These are phyloP conservation scores for Teratosphaeria gauchensis DNA, from an alignment of 2,329 filamentous ascomycete genomes.

Conservation along the genomic window DNA sequence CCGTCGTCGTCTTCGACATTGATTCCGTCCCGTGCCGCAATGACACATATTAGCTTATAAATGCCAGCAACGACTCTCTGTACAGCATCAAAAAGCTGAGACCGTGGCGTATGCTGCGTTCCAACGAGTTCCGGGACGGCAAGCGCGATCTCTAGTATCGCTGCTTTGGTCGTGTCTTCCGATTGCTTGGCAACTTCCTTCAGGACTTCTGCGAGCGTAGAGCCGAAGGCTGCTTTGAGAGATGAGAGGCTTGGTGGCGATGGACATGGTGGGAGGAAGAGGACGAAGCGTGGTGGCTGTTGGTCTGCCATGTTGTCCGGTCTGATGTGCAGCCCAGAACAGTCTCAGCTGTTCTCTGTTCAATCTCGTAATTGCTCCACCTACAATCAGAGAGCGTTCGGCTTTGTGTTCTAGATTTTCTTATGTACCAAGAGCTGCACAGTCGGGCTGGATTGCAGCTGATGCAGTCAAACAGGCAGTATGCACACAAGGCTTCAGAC, in stretches of 20 bases:
- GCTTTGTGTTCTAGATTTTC: no score
- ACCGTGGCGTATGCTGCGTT: slow-evolving; percentile 40
- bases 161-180: slow-evolving; percentile 25
- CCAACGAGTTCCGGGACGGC: slow-evolving; percentile 52
- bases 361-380: background rate
- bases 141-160: slow-evolving; percentile 51
- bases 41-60: slow-evolving; percentile 66
- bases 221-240: slow-evolving; percentile 34
- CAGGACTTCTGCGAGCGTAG: slow-evolving; percentile 34
- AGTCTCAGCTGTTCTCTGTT: background rate
- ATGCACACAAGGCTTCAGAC: no score
- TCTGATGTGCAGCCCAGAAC: background rate
- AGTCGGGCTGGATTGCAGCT: no score
- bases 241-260: slow-evolving; percentile 29
- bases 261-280: slow-evolving; percentile 38
- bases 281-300: slow-evolving; percentile 24
- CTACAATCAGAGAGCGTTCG: no score
- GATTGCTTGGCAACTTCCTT: slow-evolving; percentile 30
- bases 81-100: slow-evolving; percentile 54
- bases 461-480: no score
- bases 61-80: slow-evolving; percentile 67
- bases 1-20: slow-evolving; percentile 58
- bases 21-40: slow-evolving; percentile 56
- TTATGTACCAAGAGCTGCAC: no score
- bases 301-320: slow-evolving; percentile 4